Base-by-base conservation (phyloP, 2,329 filamentous ascomycete species). In the Ceratocystis variospora region DNA sequence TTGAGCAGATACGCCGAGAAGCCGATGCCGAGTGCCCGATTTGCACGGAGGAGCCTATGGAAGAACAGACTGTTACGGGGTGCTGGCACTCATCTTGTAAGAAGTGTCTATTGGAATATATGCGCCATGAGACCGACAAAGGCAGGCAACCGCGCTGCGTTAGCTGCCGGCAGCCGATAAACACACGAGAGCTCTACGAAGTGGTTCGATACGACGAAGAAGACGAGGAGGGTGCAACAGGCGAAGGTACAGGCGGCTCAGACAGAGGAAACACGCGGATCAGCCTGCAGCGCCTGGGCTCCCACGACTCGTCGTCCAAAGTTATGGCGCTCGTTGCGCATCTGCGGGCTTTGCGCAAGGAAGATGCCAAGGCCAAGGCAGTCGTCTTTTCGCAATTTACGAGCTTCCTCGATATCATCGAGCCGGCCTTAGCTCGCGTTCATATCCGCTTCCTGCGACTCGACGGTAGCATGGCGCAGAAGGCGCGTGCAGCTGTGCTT, bases 31-130 rank as follows among this genome's bases (percentile, higher is more conserved):
- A 99, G 77, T 99, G 94, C 72, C 93, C 94, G 0, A 89, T 99
- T 64, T 99, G 94, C 76, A 85, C 89, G 3, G 93, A 97, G 74
- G 94, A 97, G 74, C 91, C 92, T 2, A 97, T 97, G 91, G 83
- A 90, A 50, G 88, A 96, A 65, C 93, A 96, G 73, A 88, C 89
- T 0, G 94, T 99, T 1, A 97, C 94, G 0, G 90, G 90, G 0
- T 99, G 94, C 76, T 99, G 94, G 91, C 94, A 99, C 75, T 96
- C 90, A 44, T 92, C 94, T 0, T 99, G 94, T 78, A 96, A 94
- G 76, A 87, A 89, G 69, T 99, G 94, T 71, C 78, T 97, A n/a
- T 78, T 95, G 1, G 86, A 90, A 71, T 96, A 90, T 71, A 95
- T 99, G 72, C 85, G 88, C 69, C 91, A 96, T 72, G 88, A 96